Conservation (phyloP, 768 basidiomycete genomes). For the Xerocomellus amylosporus region DNA sequence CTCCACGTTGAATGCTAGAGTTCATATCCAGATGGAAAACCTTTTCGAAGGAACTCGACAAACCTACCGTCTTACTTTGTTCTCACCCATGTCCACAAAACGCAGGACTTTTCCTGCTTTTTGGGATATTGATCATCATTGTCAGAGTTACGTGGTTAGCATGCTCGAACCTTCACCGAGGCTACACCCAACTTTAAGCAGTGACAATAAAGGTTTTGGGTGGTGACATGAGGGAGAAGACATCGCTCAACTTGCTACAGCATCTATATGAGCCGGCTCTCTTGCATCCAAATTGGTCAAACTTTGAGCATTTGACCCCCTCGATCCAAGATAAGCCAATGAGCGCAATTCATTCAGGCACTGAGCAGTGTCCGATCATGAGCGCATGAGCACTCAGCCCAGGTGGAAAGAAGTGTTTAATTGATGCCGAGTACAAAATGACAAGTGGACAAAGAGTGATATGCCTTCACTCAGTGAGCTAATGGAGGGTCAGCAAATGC, state of each 20-base stretch:
- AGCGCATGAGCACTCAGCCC: not conserved
- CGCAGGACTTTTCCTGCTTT: constrained; percentile 54
- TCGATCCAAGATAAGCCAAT: not conserved
- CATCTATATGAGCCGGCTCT: constrained; percentile 11
- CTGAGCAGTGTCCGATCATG: not conserved
- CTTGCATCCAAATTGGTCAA: constrained; percentile 6
- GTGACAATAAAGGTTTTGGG: constrained; percentile 23
- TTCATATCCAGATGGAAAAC: constrained; percentile 41
- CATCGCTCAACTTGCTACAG: not conserved
- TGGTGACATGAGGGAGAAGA: constrained; percentile 8
- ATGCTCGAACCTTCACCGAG: constrained; percentile 57
- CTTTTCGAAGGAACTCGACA: constrained; percentile 10
- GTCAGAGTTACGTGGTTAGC: not conserved
- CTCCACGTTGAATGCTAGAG: constrained; percentile 41
- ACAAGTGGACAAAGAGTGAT: constrained; percentile 5
- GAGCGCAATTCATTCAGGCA: too few relatives aligned
- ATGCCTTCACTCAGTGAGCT: constrained; percentile 45
- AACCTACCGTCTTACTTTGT: constrained; percentile 11
- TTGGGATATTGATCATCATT: constrained; percentile 31
- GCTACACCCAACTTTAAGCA: constrained; percentile 51
- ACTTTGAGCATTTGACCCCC: constrained; percentile 8
- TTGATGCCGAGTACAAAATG: constrained; percentile 22
- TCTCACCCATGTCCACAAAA: constrained; percentile 59
- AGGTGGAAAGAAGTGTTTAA: constrained; percentile 9
- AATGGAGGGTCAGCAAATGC: constrained; percentile 14